Conservation (phyloP, 257 asterid genomes). For the Solanum rostratum region DNA sequence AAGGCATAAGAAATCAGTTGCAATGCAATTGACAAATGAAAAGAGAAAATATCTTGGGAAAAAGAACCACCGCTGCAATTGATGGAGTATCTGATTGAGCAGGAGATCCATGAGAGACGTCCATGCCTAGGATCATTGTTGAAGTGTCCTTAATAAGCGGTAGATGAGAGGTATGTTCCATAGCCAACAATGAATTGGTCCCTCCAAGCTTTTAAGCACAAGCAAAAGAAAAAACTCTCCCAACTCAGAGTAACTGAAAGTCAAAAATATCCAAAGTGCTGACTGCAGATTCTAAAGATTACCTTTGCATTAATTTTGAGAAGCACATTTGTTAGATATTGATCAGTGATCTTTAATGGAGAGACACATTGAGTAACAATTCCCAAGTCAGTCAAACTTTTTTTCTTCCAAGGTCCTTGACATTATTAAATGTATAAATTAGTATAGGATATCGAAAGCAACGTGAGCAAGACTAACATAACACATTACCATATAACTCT, state of each 20-base stretch:
- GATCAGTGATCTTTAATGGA: constrained; percentile 62
- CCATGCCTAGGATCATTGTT: constrained; percentile 94
- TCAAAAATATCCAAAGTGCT: background rate
- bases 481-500: constrained; percentile 58
- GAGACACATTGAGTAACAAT: constrained; percentile 75
- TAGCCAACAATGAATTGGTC: constrained; percentile 66
- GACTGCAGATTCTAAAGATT: constrained; percentile 5
- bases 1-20: background rate
- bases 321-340: constrained; percentile 74
- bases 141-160: constrained; percentile 60
- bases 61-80: constrained; percentile 72
- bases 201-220: constrained; percentile 68
- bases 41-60: constrained; percentile 1
- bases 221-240: background rate
- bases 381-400: constrained; percentile 56
- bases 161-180: constrained; percentile 46
- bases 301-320: constrained; percentile 94
- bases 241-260: background rate
- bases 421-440: constrained; percentile 2
- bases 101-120: constrained; percentile 89
- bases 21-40: background rate
- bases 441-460: background rate
- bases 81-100: constrained; percentile 80
- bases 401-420: constrained; percentile 96
- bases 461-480: background rate